phyloP scores from a whole-genome alignment of 208 protist species.

The Trichomonas gallinae region DNA sequence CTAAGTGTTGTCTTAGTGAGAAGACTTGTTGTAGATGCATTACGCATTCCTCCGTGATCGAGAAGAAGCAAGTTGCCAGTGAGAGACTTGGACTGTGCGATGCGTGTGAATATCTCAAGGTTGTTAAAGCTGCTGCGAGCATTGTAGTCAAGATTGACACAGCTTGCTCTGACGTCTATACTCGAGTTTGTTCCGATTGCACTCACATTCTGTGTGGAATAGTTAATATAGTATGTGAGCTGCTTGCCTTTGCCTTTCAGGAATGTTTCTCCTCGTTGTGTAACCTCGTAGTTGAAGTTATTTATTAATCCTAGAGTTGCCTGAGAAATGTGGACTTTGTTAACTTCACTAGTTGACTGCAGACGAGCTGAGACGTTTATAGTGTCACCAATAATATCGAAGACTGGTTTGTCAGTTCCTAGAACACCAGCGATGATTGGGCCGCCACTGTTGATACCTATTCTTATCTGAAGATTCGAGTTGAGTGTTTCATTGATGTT shows the following conservation, averaged over 20 bases:
- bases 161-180: no score
- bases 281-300: background rate
- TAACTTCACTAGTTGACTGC: background rate
- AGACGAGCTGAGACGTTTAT: background rate
- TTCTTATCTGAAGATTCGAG: background rate
- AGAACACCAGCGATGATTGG: background rate
- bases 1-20: no score
- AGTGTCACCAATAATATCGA: background rate
- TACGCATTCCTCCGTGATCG: no score
- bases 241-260: background rate
- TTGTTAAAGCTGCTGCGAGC: no score
- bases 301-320: background rate
- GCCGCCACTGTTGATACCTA: background rate
- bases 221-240: background rate
- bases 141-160: no score
- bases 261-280: background rate
- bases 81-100: no score
- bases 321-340: background rate
- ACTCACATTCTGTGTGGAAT: no score
- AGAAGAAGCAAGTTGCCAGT: no score
- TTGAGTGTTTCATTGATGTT: background rate
- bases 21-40: no score
- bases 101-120: no score
- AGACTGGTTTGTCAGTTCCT: background rate
- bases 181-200: no score